Evolutionary conservation across 257 asterid species (phyloP).

Genomic region (Solanum pennellii): DNA sequence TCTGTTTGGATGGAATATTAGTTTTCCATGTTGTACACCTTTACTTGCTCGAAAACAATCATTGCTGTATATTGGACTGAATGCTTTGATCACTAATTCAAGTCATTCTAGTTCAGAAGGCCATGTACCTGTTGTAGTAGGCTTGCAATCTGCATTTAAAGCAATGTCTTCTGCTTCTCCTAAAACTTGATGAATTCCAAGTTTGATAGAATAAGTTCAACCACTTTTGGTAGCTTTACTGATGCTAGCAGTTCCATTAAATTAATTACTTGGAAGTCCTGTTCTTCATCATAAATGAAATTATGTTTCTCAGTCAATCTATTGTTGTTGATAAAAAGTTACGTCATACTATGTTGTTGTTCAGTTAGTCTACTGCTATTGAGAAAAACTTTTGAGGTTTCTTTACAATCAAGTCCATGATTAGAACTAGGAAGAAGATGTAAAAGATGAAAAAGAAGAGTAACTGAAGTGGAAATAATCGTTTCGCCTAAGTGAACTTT

Average conservation of each 20-base stretch:
- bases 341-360: background rate
- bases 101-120: background rate
- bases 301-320: background rate
- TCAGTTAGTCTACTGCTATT: background rate
- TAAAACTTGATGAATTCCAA: background rate
- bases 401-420: background rate
- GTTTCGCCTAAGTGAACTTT: background rate
- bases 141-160: background rate
- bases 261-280: background rate
- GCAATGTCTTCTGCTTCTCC: background rate
- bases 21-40: background rate
- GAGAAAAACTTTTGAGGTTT: background rate
- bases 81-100: background rate
- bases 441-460: background rate
- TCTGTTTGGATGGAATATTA: background rate
- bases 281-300: background rate
- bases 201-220: background rate
- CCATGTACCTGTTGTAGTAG: background rate
- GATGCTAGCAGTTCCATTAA: background rate
- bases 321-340: background rate
- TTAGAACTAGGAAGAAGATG: background rate
- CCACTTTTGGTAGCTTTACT: background rate
- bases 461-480: background rate
- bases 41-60: background rate
- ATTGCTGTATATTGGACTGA: background rate